Percentiles rank a stretch among this genome's conserved stretches.
These are phyloP conservation scores for Xanthoconium separans DNA, from an alignment of 1,284 basidiomycete species.

Conservation along the genomic window DNA sequence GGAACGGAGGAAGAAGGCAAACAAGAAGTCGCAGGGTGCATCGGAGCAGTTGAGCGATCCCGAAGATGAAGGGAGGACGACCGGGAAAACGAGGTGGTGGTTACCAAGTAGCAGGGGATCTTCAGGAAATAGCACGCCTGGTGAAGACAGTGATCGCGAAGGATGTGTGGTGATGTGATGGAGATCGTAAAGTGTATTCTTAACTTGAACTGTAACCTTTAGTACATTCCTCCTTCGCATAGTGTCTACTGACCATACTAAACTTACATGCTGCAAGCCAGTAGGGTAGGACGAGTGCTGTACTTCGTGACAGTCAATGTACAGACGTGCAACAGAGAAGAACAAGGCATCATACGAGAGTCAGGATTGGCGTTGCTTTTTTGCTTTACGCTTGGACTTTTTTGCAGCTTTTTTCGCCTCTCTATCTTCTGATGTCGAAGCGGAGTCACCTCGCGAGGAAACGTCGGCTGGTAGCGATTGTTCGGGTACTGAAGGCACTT, in stretches of 20 bases:
- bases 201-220: constrained; percentile 25
- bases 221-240: constrained; percentile 4
- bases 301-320: constrained; percentile 17
- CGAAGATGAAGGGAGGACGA: constrained; percentile 19
- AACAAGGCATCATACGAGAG: constrained; percentile 12
- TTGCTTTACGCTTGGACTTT: constrained; percentile 25
- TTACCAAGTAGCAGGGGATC: constrained; percentile 15
- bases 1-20: constrained; percentile 48
- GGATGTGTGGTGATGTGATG: constrained; percentile 48
- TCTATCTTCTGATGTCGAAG: constrained; percentile 11
- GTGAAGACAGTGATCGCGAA: constrained; percentile 38
- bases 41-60: constrained; percentile 28
- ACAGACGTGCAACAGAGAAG: constrained; percentile 9
- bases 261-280: constrained; percentile 16
- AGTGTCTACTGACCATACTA: constrained; percentile 16
- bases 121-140: constrained; percentile 25
- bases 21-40: constrained; percentile 41
- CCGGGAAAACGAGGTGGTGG: constrained; percentile 29
- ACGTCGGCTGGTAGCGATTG: not conserved
- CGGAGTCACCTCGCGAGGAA: constrained; percentile 12
- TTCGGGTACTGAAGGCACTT: constrained; percentile 6
- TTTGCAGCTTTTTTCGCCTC: constrained; percentile 19
- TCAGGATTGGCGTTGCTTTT: constrained; percentile 12
- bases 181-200: constrained; percentile 20
- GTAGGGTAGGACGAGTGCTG: constrained; percentile 12